These are phyloP conservation scores for Penicillium concentricum DNA, from an alignment of 2,329 filamentous ascomycete species.

Conservation along the genomic window DNA sequence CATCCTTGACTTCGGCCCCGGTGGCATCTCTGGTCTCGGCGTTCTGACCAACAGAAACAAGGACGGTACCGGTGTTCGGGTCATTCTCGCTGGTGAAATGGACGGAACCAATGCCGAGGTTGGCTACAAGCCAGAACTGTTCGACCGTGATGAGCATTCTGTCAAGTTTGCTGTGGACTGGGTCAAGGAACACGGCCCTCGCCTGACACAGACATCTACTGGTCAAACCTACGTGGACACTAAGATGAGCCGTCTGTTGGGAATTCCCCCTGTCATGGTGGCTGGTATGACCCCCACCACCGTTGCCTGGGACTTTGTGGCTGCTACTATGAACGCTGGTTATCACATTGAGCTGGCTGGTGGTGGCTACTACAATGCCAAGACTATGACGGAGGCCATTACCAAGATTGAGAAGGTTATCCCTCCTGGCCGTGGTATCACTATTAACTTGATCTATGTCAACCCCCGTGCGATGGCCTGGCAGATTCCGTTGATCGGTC, in stretches of 20 bases:
- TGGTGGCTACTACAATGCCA: slow-evolving; percentile 62
- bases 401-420: slow-evolving; percentile 81
- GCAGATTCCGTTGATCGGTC: slow-evolving; percentile 53
- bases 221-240: slow-evolving; percentile 93
- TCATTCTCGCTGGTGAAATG: slow-evolving; percentile 91
- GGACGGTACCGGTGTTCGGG: slow-evolving; percentile 94
- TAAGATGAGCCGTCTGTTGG: slow-evolving; percentile 86
- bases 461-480: slow-evolving; percentile 53
- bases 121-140: slow-evolving; percentile 96
- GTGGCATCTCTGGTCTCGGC: slow-evolving; percentile 93
- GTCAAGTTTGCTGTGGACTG: slow-evolving; percentile 95
- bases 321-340: slow-evolving; percentile 53
- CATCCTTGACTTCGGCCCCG: slow-evolving; percentile 93
- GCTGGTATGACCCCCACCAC: slow-evolving; percentile 93
- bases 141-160: slow-evolving; percentile 92
- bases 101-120: slow-evolving; percentile 87
- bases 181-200: slow-evolving; percentile 96
- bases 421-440: slow-evolving; percentile 61
- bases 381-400: slow-evolving; percentile 78
- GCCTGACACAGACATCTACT: slow-evolving; percentile 80
- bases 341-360: slow-evolving; percentile 50
- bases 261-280: slow-evolving; percentile 82
- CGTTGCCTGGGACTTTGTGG: slow-evolving; percentile 68
- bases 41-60: slow-evolving; percentile 98
- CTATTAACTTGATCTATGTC: slow-evolving; percentile 55